Evolutionary conservation across 805 yeast genomes (phyloP).

Genomic region (Danielia oregonensis): DNA sequence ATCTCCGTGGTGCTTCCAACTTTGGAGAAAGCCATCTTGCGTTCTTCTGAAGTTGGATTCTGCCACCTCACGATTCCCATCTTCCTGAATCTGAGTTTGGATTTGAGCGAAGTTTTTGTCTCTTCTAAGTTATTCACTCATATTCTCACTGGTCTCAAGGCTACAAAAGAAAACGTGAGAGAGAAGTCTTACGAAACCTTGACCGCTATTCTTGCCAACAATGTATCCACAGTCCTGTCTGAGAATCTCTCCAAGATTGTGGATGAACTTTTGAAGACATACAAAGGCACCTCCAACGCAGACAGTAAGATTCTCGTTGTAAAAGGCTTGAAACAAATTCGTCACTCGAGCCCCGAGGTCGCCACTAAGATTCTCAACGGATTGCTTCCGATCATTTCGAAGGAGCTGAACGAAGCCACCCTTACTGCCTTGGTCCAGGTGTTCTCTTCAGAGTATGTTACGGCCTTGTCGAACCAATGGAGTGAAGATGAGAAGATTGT

Average conservation of each 20-base stretch:
- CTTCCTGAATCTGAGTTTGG: conserved; percentile 30
- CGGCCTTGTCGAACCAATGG: conserved; percentile 5
- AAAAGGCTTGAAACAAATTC: conserved; percentile 36
- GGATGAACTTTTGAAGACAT: conserved; percentile 51
- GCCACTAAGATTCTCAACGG: conserved; percentile 33
- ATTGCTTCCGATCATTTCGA: conserved; percentile 51
- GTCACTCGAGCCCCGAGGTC: conserved; percentile 13
- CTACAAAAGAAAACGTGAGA: conserved; percentile 68
- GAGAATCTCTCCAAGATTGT: conserved; percentile 33
- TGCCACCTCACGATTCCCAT: conserved; percentile 51
- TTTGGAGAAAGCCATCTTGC: conserved; percentile 67
- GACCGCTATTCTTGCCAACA: conserved; percentile 17
- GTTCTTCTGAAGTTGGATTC: conserved; percentile 74
- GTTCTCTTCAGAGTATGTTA: conserved; percentile 43
- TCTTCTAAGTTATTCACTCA: conserved; percentile 47
- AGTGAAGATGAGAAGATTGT: conserved; percentile 16
- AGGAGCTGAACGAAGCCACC: conserved; percentile 74
- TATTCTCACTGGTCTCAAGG: conserved; percentile 54
- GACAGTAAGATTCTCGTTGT: conserved; percentile 63
- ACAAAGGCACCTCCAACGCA: conserved; percentile 54
- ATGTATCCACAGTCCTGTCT: conserved; percentile 11
- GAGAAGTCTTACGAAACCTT: conserved; percentile 40
- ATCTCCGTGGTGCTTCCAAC: conserved; percentile 47
- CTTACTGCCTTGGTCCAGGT: conserved; percentile 48
- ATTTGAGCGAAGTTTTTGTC: conserved; percentile 36